Percentiles rank a stretch among this genome's conserved stretches.
phyloP scores from a whole-genome alignment of 2,329 filamentous ascomycete genomes.

The Microascus cirrosus region DNA sequence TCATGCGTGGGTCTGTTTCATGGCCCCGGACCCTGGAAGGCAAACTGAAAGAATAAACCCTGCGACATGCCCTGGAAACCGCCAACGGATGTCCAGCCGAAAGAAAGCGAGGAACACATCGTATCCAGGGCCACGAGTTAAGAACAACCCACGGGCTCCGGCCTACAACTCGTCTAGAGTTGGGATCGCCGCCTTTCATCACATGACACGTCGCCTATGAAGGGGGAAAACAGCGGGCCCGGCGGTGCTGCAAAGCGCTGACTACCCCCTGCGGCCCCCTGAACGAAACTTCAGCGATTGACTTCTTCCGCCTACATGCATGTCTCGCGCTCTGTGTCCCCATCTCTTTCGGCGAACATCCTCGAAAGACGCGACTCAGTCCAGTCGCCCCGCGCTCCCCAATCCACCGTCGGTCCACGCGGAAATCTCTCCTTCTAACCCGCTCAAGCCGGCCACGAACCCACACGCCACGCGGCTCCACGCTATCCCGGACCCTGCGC shows the following conservation, averaged over 20 bases:
- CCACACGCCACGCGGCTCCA: too few species aligned
- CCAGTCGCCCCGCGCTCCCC: background rate
- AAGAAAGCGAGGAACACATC: background rate
- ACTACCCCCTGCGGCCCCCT: background rate
- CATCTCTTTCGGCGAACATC: conserved; percentile 2
- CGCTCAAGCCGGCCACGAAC: too few species aligned
- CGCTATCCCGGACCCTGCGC: background rate
- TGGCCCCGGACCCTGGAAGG: background rate
- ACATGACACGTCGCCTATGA: background rate
- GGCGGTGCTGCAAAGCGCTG: background rate
- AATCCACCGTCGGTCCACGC: background rate
- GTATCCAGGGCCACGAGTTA: background rate
- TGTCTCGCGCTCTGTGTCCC: conserved; percentile 4
- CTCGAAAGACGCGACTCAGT: background rate
- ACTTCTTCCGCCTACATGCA: background rate
- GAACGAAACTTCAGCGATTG: background rate
- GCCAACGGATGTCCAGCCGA: background rate
- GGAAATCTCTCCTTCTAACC: too few species aligned
- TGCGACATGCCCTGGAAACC: background rate
- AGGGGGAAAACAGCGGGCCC: background rate
- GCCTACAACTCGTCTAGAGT: background rate
- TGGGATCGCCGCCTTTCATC: background rate
- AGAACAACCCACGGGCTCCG: background rate
- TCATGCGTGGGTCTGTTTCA: background rate
- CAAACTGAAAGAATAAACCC: background rate